Percentiles rank a stretch among this genome's conserved stretches.
These are phyloP conservation scores for Protomyces inouyei DNA, from an alignment of 1,139 yeast genomes.

Conservation along the genomic window DNA sequence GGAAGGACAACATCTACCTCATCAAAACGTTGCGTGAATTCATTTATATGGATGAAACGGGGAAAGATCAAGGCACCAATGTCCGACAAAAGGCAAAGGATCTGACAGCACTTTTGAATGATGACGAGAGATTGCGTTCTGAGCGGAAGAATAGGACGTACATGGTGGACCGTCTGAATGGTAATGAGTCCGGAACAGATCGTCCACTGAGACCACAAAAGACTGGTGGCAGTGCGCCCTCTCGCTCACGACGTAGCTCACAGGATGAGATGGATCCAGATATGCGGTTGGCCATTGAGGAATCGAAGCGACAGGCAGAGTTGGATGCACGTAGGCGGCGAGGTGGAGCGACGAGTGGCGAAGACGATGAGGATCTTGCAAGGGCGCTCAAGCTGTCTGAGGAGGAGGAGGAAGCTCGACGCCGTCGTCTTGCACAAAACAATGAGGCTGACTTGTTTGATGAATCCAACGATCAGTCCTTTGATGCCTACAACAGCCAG, in stretches of 20 bases:
- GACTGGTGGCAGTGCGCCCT: constrained; percentile 6
- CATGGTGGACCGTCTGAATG: constrained; percentile 33
- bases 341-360: constrained; percentile 40
- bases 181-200: constrained; percentile 27
- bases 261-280: constrained; percentile 67
- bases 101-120: constrained; percentile 68
- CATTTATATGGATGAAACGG: constrained; percentile 72
- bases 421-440: constrained; percentile 31
- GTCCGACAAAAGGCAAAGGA: constrained; percentile 90
- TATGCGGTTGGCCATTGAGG: constrained; percentile 73
- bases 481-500: constrained; percentile 35
- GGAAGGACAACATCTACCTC: constrained; percentile 81
- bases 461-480: constrained; percentile 40
- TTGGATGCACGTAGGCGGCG: constrained; percentile 66
- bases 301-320: constrained; percentile 76
- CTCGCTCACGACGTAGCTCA: neutral
- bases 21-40: constrained; percentile 90
- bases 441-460: constrained; percentile 39
- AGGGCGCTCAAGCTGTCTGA: constrained; percentile 77
- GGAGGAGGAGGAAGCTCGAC: constrained; percentile 67
- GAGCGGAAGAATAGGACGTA: constrained; percentile 49
- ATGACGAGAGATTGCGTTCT: constrained; percentile 73
- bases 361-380: constrained; percentile 63
- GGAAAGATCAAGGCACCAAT: constrained; percentile 83
- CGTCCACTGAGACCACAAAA: constrained; percentile 21